phyloP scores from a whole-genome alignment of 257 asterid species.

The Solanum megistacrolobum region DNA sequence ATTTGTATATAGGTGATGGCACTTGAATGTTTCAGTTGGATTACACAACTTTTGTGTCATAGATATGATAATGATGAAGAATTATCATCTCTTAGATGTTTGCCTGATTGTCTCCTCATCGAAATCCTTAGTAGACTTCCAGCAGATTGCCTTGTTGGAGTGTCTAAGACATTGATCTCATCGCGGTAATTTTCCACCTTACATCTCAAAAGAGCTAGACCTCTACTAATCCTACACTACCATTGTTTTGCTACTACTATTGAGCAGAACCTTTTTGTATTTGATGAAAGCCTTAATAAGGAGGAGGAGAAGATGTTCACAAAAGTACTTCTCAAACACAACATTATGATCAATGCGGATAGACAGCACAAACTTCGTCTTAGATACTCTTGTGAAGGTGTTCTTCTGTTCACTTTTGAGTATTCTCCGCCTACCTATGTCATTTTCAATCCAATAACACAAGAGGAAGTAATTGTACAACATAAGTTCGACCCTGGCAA shows the following conservation, averaged over 20 bases:
- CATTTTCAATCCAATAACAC: background rate
- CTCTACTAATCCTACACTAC: background rate
- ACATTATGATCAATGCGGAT: background rate
- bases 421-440: too few species aligned
- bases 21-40: too few species aligned
- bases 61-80: too few species aligned
- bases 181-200: background rate
- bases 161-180: background rate
- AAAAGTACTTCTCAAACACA: background rate
- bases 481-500: background rate
- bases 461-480: background rate
- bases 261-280: background rate
- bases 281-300: background rate
- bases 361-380: background rate
- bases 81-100: background rate
- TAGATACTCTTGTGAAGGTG: background rate
- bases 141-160: background rate
- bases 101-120: background rate
- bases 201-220: background rate
- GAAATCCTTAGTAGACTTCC: background rate
- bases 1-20: too few species aligned
- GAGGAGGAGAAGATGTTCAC: background rate
- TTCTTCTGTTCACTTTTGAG: background rate
- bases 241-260: background rate
- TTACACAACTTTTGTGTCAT: too few species aligned